These are phyloP conservation scores for Cadophora sp. DNA, from an alignment of 2,329 filamentous ascomycete species.

Conservation along the genomic window DNA sequence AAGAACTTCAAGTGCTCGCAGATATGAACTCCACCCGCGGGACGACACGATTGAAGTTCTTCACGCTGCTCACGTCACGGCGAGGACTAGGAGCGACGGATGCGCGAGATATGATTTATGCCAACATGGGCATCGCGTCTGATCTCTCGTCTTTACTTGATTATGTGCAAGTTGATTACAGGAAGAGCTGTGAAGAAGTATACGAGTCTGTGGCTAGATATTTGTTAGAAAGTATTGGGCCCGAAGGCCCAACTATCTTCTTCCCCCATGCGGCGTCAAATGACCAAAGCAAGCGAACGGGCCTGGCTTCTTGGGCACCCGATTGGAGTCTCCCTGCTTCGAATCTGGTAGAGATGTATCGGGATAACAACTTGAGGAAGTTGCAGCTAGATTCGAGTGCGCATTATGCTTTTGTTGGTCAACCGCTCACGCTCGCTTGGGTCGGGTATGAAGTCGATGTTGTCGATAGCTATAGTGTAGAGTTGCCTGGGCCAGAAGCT, in stretches of 20 bases:
- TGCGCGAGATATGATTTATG: conserved; percentile 19
- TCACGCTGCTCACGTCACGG: conserved; percentile 12
- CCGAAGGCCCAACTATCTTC: conserved; percentile 11
- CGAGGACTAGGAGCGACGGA: conserved; percentile 20
- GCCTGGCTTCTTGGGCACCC: conserved; percentile 20
- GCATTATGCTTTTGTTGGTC: conserved; percentile 16
- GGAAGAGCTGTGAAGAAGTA: conserved; percentile 6
- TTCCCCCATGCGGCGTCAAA: conserved; percentile 3
- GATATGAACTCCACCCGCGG: conserved; percentile 20
- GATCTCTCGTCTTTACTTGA: background rate
- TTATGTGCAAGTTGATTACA: conserved; percentile 9
- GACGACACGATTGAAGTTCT: background rate
- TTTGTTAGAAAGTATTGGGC: conserved; percentile 4
- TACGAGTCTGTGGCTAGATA: conserved; percentile 17
- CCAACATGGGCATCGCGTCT: conserved; percentile 16
- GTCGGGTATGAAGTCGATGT: conserved; percentile 20
- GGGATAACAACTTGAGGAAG: background rate
- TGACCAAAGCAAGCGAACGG: background rate
- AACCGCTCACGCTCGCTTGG: background rate
- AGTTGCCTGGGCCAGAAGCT: background rate
- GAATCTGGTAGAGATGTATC: conserved; percentile 17
- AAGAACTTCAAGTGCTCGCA: conserved; percentile 13
- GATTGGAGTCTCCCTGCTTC: conserved; percentile 19
- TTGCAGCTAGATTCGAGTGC: background rate
- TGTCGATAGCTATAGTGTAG: conserved; percentile 5